These are phyloP conservation scores for Camelina hispida DNA, from an alignment of 345 rosid genomes.

Conservation along the genomic window DNA sequence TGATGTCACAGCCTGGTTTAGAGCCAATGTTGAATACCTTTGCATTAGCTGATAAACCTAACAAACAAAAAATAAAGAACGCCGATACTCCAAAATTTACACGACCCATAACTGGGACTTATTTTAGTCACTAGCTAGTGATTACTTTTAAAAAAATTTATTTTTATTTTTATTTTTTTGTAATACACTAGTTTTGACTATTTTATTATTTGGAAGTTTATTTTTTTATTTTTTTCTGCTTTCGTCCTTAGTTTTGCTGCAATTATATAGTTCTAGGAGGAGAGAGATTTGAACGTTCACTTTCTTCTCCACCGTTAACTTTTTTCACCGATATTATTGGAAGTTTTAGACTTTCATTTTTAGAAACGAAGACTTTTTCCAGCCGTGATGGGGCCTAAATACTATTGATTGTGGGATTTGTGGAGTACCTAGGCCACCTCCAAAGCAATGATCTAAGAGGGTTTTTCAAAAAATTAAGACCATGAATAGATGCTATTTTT, in stretches of 20 bases:
- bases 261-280: conserved; percentile 29
- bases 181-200: conserved; percentile 26
- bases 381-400: neutral
- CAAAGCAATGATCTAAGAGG: too few species aligned
- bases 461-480: too few species aligned
- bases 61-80: conserved; percentile 24
- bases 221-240: neutral
- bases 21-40: conserved; percentile 29
- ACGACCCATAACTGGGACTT: conserved; percentile 31
- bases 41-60: conserved; percentile 43
- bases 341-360: neutral
- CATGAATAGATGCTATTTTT: too few species aligned
- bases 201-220: neutral
- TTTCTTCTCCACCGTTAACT: conserved; percentile 25
- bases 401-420: neutral
- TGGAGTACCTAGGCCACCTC: neutral
- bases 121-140: conserved; percentile 22
- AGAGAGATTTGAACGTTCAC: neutral
- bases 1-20: conserved; percentile 39
- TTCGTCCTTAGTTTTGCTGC: conserved; percentile 13
- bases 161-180: neutral
- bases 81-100: conserved; percentile 10
- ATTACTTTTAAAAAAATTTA: conserved; percentile 2
- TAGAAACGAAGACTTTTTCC: conserved; percentile 19
- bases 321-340: neutral